Base-by-base conservation (phyloP, 2,329 filamentous ascomycete species). In the Purpureocillium takamizusanense region DNA sequence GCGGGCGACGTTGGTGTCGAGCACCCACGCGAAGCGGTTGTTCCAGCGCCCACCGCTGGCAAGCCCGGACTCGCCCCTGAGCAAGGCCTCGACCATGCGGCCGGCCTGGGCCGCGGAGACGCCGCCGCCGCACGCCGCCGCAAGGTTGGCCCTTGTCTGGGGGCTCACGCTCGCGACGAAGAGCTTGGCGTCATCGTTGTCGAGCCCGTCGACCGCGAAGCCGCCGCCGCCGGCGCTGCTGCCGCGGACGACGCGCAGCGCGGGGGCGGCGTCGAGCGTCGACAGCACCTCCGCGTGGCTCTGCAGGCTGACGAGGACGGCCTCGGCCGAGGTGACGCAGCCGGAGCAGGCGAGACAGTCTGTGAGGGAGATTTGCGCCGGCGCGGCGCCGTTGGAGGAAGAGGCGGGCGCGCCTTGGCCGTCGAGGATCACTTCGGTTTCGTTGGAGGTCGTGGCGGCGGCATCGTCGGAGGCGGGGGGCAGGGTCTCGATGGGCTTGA, bases 261-360 rank as follows among this genome's bases (percentile, higher is more conserved):
- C 67, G 2, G 77, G 74, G 12, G 69, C 75, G 4, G 76, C 69
- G 56, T 95, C 87, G 25, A 98, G 74, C 5, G 85, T 83, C 42
- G 76, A 77, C 35, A 98, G 70, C 7, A 98, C 89, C 62, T 98
- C 92, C 29, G 81, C 78, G 61, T 98, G 92, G 49, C 86, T 94
- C 63, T 98, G 92, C 39, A 98, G 66, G 42, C 86, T 92, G 37
- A 98, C 88, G 31, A 98, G 77, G n/a, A 98, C 86, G 13, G 92
- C 92, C 65, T 98, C 92, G 34, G 92, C 92, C 6, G 89, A 95
- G 15, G 92, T 98, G 37, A 98, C 92, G 60, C 92, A 98, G 38
- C 92, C 92, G 9, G 92, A 95, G 62, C 92, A 98, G 37, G 92
- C 92, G 36, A 98, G 81, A 55, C 92, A 98, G 63, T 98, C 92